These are phyloP conservation scores for Talaromyces albobiverticillius DNA, from an alignment of 2,329 filamentous ascomycete species.

Conservation along the genomic window DNA sequence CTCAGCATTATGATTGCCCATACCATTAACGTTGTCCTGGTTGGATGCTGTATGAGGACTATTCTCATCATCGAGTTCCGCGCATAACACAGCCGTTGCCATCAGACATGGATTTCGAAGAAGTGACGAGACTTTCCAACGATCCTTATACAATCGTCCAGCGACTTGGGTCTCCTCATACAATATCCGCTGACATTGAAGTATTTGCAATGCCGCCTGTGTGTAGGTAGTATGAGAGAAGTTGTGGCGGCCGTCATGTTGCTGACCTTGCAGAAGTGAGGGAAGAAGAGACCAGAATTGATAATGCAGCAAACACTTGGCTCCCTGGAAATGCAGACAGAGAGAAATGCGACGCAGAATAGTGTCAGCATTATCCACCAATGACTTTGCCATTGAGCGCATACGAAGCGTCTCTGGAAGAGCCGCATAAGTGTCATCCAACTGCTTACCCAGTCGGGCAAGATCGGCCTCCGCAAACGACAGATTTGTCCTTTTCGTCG, in stretches of 20 bases:
- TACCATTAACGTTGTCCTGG: background rate
- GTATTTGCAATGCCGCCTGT: slow-evolving; percentile 44
- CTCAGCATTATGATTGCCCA: background rate
- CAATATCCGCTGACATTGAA: slow-evolving; percentile 44
- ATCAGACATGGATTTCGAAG: slow-evolving; percentile 24
- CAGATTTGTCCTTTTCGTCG: slow-evolving; percentile 7
- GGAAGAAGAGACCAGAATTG: background rate
- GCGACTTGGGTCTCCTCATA: slow-evolving; percentile 41
- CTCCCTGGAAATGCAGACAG: slow-evolving; percentile 21
- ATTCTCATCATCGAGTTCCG: background rate
- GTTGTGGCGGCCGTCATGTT: slow-evolving; percentile 22
- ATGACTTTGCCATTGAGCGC: slow-evolving; percentile 13
- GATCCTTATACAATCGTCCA: slow-evolving; percentile 38
- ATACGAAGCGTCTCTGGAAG: slow-evolving; percentile 18
- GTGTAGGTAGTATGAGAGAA: slow-evolving; percentile 45
- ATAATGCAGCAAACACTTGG: slow-evolving; percentile 5
- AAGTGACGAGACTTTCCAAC: slow-evolving; percentile 45
- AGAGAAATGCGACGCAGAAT: slow-evolving; percentile 26
- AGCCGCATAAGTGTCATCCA: slow-evolving; percentile 18
- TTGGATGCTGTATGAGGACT: background rate
- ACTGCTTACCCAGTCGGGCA: slow-evolving; percentile 19
- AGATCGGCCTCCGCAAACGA: slow-evolving; percentile 19
- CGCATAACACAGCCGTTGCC: background rate
- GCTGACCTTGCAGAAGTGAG: background rate
- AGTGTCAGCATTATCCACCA: slow-evolving; percentile 9